Evolutionary conservation across 1,284 basidiomycete species (phyloP).

Genomic region (Cryptococcus amylolentus): DNA sequence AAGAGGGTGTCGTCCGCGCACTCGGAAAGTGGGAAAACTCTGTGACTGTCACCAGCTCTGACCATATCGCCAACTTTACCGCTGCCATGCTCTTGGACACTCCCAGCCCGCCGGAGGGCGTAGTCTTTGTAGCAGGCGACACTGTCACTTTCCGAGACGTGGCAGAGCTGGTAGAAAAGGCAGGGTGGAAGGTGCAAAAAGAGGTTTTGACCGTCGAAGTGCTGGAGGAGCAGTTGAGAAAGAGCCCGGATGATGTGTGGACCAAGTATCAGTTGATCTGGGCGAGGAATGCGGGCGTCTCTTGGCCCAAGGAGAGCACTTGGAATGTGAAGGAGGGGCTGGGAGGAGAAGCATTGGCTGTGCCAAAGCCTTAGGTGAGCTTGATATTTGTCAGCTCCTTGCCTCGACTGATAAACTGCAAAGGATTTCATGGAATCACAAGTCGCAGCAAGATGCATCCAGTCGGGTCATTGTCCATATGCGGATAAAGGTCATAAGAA

Average conservation of each 20-base stretch:
- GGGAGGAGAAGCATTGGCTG: not conserved
- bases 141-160: slow-evolving; percentile 27
- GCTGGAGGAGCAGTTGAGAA: slow-evolving; percentile 2
- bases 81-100: slow-evolving; percentile 27
- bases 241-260: slow-evolving; percentile 10
- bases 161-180: not conserved
- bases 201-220: slow-evolving; percentile 16
- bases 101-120: slow-evolving; percentile 14
- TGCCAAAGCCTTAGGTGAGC: not conserved
- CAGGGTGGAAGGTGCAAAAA: slow-evolving; percentile 25
- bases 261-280: slow-evolving; percentile 16
- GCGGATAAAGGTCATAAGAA: no score
- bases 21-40: slow-evolving; percentile 39
- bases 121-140: slow-evolving; percentile 40
- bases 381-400: no score
- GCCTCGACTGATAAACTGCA: no score
- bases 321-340: slow-evolving; percentile 17
- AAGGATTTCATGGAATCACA: no score
- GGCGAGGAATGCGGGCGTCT: slow-evolving; percentile 14
- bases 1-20: slow-evolving; percentile 25
- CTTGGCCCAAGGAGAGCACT: slow-evolving; percentile 8
- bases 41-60: slow-evolving; percentile 39
- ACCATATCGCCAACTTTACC: slow-evolving; percentile 42
- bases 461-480: no score
- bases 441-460: no score